Evolutionary conservation across 805 yeast species (phyloP).

Genomic region (Teunomyces funiuensis): DNA sequence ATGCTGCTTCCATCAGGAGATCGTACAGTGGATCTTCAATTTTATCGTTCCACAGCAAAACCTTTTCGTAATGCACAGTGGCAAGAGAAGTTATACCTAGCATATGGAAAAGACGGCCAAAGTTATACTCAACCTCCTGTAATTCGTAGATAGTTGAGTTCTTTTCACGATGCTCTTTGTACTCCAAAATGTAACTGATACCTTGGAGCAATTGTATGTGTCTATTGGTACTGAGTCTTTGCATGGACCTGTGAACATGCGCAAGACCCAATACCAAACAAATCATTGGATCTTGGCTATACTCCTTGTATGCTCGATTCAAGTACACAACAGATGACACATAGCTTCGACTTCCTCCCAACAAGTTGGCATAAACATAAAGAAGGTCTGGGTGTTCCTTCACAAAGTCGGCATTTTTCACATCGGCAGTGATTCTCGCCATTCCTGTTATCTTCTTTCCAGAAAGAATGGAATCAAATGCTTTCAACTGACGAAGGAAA

Average conservation of each 20-base stretch:
- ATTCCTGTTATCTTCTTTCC: conserved; percentile 65
- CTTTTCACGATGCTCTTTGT: conserved; percentile 51
- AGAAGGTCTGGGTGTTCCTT: conserved; percentile 66
- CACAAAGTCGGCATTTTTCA: conserved; percentile 36
- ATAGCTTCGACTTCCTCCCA: conserved; percentile 80
- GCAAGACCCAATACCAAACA: conserved; percentile 74
- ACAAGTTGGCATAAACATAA: conserved; percentile 74
- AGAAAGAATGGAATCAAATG: conserved; percentile 69
- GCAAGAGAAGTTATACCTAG: conserved; percentile 78
- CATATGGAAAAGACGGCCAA: conserved; percentile 83
- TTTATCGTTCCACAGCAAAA: conserved; percentile 43
- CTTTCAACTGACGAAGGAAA: conserved; percentile 84
- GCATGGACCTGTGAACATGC: conserved; percentile 88
- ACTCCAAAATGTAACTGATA: conserved; percentile 71
- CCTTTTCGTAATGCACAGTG: conserved; percentile 67
- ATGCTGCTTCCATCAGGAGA: conserved; percentile 77
- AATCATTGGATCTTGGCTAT: conserved; percentile 76
- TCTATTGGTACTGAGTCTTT: conserved; percentile 79
- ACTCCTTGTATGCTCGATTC: conserved; percentile 64
- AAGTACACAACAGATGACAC: conserved; percentile 79
- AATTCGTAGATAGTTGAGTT: conserved; percentile 45
- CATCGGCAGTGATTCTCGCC: conserved; percentile 65
- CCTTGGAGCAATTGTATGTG: conserved; percentile 90
- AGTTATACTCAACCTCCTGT: conserved; percentile 79
- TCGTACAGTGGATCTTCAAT: conserved; percentile 52